Conservation (phyloP, 257 asterid genomes). For the Plantago elongata region DNA sequence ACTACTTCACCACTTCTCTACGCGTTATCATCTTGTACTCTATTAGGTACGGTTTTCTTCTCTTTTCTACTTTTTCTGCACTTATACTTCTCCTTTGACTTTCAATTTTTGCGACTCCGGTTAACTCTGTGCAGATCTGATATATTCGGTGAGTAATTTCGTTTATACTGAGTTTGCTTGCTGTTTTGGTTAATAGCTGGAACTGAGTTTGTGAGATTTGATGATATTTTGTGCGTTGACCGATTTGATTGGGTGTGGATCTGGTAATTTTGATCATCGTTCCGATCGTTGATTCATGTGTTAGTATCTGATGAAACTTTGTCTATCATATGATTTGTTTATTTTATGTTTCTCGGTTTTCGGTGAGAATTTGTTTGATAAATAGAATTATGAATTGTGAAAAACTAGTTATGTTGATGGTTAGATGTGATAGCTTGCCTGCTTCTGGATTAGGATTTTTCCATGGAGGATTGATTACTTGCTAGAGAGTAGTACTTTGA, state of each 20-base stretch:
- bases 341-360: too few species aligned
- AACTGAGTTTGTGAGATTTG: not conserved
- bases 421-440: too few species aligned
- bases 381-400: too few species aligned
- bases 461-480: too few species aligned
- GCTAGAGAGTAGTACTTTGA: too few species aligned
- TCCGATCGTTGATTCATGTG: not conserved
- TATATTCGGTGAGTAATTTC: conserved; percentile 17
- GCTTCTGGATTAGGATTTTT: too few species aligned
- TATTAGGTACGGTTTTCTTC: conserved; percentile 29
- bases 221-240: conserved; percentile 15
- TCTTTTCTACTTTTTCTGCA: conserved; percentile 3
- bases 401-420: too few species aligned
- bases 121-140: conserved; percentile 18
- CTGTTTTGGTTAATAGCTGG: not conserved
- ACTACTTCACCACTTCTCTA: conserved; percentile 25
- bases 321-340: not conserved
- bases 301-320: not conserved
- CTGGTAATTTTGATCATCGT: conserved; percentile 4
- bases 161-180: not conserved
- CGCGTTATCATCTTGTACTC: conserved; percentile 28
- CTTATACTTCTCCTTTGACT: not conserved
- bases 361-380: too few species aligned
- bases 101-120: conserved; percentile 9
- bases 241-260: conserved; percentile 15